These are phyloP conservation scores for Ascodesmis nigricans DNA, from an alignment of 495 filamentous ascomycete species.

Conservation along the genomic window DNA sequence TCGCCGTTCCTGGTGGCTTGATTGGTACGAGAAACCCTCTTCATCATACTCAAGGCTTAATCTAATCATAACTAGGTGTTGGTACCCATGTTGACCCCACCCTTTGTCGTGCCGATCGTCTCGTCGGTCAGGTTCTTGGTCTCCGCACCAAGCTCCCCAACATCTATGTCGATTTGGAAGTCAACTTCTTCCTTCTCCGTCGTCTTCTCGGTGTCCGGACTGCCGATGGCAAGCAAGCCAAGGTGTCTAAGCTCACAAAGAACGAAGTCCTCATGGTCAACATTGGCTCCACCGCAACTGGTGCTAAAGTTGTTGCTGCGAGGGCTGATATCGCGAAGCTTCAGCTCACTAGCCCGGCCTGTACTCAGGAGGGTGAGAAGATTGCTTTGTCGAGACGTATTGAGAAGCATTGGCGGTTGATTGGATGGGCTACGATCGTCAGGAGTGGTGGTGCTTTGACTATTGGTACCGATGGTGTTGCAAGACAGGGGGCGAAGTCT, in stretches of 20 bases:
- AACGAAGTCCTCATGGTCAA: constrained; percentile 99
- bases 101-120: constrained; percentile 90
- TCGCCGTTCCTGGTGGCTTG: constrained; percentile 87
- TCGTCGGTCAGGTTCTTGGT: constrained; percentile 93
- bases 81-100: constrained; percentile 94
- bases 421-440: constrained; percentile 88
- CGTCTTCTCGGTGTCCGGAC: constrained; percentile 90
- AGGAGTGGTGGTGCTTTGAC: constrained; percentile 11
- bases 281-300: constrained; percentile 90
- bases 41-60: no score
- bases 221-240: constrained; percentile 94
- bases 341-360: constrained; percentile 67
- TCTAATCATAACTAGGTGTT: constrained; percentile 37
- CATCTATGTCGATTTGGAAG: constrained; percentile 93
- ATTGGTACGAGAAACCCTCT: constrained; percentile 36
- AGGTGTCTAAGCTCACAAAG: constrained; percentile 92
- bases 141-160: constrained; percentile 74
- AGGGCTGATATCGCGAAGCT: constrained; percentile 94
- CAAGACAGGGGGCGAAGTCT: no score
- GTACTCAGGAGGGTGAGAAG: constrained; percentile 90
- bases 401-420: constrained; percentile 97
- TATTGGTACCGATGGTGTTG: no score
- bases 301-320: constrained; percentile 82
- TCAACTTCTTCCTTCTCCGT: constrained; percentile 95
- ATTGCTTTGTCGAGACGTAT: constrained; percentile 88